Base-by-base conservation (phyloP, 805 yeast species). In the Candida multigemmis region DNA sequence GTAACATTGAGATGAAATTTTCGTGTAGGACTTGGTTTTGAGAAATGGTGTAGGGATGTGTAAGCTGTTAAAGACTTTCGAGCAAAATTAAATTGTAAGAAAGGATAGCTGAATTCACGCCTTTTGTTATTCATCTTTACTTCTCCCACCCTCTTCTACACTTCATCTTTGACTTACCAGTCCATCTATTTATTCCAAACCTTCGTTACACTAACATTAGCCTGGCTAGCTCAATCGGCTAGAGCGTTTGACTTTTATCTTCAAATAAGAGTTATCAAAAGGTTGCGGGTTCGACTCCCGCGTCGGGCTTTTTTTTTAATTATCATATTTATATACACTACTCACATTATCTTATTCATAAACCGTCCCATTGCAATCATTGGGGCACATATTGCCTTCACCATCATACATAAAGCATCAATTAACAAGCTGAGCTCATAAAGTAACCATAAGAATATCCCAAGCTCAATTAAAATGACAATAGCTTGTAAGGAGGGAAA, bases 371-470 rank as follows among this genome's bases (percentile, higher is more conserved):
- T 41, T 8, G 68, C 68, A 12, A 61, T 60, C 60, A 61, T 58
- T 6, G 67, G 68, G 7, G 65, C 65, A 47, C 67, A 61, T 6
- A 61, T 43, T 2, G 68, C 66, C 34, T 56, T 56, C 14, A 61
- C 55, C 47, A 58, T 59, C 62, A 57, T 56, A 36, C 67, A 60
- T 14, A 61, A 34, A 1, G 68, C 67, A 37, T 60, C 65, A 9
- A 61, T 46, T 26, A 61, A 44, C 16, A 57, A 42, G 30, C 64
- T 57, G 30, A 59, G 45, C 42, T 59, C 65, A 33, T 59, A 61
- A 14, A 61, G 37, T 3, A 60, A 44, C 67, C 67, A 61, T 37
- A 56, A 35, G 32, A 61, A 61, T 6, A 60, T 48, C 21, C 46
- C 42, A 23, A 61, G 35, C 36, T 61, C 68, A 5, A 51, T 30